Percentiles rank a stretch among this genome's conserved stretches.
Evolutionary conservation across 805 yeast species (phyloP).

Genomic region (Saccharomyces paradoxus): DNA sequence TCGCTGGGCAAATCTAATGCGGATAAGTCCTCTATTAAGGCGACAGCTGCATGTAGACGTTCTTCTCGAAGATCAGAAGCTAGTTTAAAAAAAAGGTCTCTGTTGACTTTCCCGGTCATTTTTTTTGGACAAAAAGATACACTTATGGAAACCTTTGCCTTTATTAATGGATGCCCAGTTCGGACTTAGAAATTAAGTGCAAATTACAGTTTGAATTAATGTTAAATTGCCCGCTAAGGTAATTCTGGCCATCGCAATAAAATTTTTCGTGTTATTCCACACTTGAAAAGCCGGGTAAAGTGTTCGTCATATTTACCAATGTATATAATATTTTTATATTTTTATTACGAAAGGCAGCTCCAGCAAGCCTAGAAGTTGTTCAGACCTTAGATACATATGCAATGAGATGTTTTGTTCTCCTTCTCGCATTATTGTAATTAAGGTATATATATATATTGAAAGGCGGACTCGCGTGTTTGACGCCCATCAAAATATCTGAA

Average conservation of each 20-base stretch:
- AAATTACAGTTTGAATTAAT: not conserved
- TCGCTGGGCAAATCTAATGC: constrained; percentile 27
- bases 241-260: not conserved
- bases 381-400: no score
- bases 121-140: not conserved
- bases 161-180: not conserved
- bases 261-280: not conserved
- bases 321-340: no score
- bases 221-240: not conserved
- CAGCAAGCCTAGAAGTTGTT: no score
- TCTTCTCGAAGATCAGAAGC: constrained; percentile 72
- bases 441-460: no score
- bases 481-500: no score
- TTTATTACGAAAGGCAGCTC: no score
- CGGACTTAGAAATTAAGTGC: not conserved
- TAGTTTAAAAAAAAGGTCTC: constrained; percentile 67
- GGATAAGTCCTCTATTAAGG: constrained; percentile 52
- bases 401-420: no score
- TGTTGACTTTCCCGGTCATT: constrained; percentile 37
- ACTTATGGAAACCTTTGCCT: not conserved
- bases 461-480: no score
- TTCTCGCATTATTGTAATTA: no score
- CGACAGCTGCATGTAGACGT: constrained; percentile 63
- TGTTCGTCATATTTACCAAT: constrained; percentile 8
- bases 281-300: constrained; percentile 4